Percentiles rank a stretch among this genome's conserved stretches.
These are phyloP conservation scores for Trichosporon asahii DNA, from an alignment of 1,284 basidiomycete species.

Conservation along the genomic window DNA sequence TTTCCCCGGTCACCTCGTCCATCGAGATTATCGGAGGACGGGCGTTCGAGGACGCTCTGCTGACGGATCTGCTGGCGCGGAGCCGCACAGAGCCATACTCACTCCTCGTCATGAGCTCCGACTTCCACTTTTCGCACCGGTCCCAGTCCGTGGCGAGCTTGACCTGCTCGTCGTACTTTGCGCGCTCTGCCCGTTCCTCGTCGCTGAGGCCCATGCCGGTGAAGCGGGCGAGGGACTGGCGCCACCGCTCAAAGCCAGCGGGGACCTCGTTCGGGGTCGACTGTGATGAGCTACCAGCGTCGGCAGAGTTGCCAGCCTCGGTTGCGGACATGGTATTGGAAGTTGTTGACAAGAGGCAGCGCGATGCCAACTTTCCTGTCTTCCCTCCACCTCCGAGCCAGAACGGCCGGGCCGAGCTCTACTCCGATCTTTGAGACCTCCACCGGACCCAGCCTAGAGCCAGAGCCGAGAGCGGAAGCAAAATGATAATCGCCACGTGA, in stretches of 20 bases:
- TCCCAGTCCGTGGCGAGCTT: slow-evolving; percentile 52
- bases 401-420: neutral
- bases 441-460: neutral
- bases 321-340: neutral
- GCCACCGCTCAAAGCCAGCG: slow-evolving; percentile 51
- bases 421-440: neutral
- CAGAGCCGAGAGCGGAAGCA: neutral
- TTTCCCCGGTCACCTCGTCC: too few relatives aligned
- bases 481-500: neutral
- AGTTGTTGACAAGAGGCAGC: neutral
- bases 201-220: slow-evolving; percentile 51
- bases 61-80: too few relatives aligned
- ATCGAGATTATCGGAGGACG: too few relatives aligned
- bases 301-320: neutral
- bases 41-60: too few relatives aligned
- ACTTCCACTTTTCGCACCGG: slow-evolving; percentile 54
- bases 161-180: slow-evolving; percentile 17
- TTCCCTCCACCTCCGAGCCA: neutral
- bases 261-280: neutral
- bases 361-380: neutral
- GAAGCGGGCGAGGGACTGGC: slow-evolving; percentile 44
- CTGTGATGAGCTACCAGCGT: slow-evolving; percentile 6
- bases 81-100: slow-evolving; percentile 18
- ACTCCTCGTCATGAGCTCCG: slow-evolving; percentile 53
- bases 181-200: slow-evolving; percentile 35